Base-by-base conservation (phyloP, 2,329 filamentous ascomycete species). In the Claviceps quebecensis region DNA sequence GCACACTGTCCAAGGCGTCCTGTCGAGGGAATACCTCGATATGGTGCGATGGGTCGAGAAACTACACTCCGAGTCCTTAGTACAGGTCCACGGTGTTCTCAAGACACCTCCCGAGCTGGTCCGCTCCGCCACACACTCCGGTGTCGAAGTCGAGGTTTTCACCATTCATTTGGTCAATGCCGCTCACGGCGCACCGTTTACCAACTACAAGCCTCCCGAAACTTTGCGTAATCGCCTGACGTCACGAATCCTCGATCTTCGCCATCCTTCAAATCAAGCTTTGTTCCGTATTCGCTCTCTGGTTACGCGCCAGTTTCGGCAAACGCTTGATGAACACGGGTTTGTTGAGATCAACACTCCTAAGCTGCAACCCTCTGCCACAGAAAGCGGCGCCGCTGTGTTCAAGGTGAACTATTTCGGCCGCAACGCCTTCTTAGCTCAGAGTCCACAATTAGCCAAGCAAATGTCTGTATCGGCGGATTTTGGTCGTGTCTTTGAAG, bases 291-390 rank as follows among this genome's bases (percentile, higher is more conserved):
- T 95, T 47, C 87, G 93, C 57, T 85, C 88, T 4, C 83, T 81
- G 26, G 80, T 95, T 52, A 83, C 85, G 59, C 84, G 84, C 59
- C 75, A 86, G 26, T 96, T 95, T 75, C 85, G 90, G 47, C 68
- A 76, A 9, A 81, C 84, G 2, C 76, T 96, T 1, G 85, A 91
- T 57, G 73, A 76, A 2, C 74, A 84, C 56, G 84, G 81, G 16
- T 96, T 96, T 64, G 84, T 95, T 53, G 90, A 96, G 67, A 95
- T 96, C 54, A 88, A 95, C 64, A 95, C 88, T 0, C 90, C 90
- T 2, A 96, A 95, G 69, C 73, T 96, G 44, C 88, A 95, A 71
- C 87, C 87, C 1, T 83, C 86, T 13, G 90, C 90, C 1, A 95
- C 90, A 1, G 90, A 96, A 67, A 95, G 87, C 46, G 90, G 90